Conservation (phyloP, 2,329 filamentous ascomycete genomes). For the Fusarium secorum region DNA sequence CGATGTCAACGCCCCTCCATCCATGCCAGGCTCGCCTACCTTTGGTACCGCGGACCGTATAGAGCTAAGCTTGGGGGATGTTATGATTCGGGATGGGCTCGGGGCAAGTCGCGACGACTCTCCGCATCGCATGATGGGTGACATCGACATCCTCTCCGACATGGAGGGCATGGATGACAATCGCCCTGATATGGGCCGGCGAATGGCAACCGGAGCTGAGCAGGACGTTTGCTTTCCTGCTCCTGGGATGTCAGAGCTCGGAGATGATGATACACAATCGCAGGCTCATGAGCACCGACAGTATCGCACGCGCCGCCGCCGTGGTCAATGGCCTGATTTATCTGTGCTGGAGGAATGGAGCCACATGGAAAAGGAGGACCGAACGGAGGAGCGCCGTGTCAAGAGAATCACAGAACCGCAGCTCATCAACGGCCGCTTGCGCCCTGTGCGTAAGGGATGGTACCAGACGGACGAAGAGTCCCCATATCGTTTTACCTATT, state of each 20-base stretch:
- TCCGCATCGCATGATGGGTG: conserved; percentile 41
- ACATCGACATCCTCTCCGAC: conserved; percentile 47
- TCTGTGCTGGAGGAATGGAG: conserved; percentile 88
- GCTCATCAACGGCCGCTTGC: conserved; percentile 86
- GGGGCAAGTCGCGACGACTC: conserved; percentile 47
- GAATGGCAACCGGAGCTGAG: conserved; percentile 71
- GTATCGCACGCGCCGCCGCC: conserved; percentile 63
- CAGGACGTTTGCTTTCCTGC: conserved; percentile 94
- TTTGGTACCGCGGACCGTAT: conserved; percentile 58
- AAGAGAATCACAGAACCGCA: conserved; percentile 96
- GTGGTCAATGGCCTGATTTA: conserved; percentile 86
- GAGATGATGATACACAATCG: conserved; percentile 72
- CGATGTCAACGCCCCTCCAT: conserved; percentile 74
- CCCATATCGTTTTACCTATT: conserved; percentile 96
- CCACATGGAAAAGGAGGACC: conserved; percentile 82
- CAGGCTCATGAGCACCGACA: conserved; percentile 52
- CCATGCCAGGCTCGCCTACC: conserved; percentile 68
- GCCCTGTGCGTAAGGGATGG: conserved; percentile 83
- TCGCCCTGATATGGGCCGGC: conserved; percentile 45
- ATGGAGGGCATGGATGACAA: conserved; percentile 39
- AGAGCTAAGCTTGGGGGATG: conserved; percentile 69
- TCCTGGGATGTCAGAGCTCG: conserved; percentile 75
- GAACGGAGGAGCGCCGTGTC: conserved; percentile 80
- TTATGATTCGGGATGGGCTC: conserved; percentile 75
- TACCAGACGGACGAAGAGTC: conserved; percentile 87